Evolutionary conservation across 2,329 filamentous ascomycete species (phyloP), one percentile per base, ranked within the genome.

Genomic region (Coniochaeta ligniaria): DNA sequence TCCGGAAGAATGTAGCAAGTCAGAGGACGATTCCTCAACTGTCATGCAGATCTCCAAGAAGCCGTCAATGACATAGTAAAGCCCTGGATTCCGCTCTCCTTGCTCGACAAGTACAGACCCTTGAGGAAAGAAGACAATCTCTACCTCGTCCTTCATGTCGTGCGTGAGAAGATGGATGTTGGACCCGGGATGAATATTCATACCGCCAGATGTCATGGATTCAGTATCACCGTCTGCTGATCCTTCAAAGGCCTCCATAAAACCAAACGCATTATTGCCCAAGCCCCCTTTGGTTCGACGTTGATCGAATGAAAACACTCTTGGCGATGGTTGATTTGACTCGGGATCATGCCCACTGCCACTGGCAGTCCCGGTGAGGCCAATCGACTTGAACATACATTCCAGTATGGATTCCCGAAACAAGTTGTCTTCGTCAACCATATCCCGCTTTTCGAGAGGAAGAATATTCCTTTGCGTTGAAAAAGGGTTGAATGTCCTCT

Each of bases 1-100:
- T 60, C 70, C 69, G 4, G 74, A 68, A 3, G 74, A 72, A 33
- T 73, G 75, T 7, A 80, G 64, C 5, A 80, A 77, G 62, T 77
- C 75, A 14, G 70, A 70, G 0, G 74, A 70, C 0, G 73, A 67
- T n/a, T 89, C 86, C 45, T 88, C 85, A 0, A 85, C 78, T 1
- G 91, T 87, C n/a, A 96, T 88, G 63, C 92, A 92, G 50, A 98
- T 93, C 69, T 99, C 95, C 38, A 99, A 78, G 68, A 99, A 99
- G 0, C 95, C 95, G 72, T 99, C 95, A 57, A 99, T 90, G 3
- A 99, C 94, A 74, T 99, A 99, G 76, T 99, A 99, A 0, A 99
- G 74, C 0, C 95, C 95, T 0, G 95, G 95, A 67, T 96, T 96
- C n/a, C 95, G 85, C 72, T 99, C 95, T 11, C 95, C 94, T 75